Evolutionary conservation across 2,329 filamentous ascomycete species (phyloP).

Genomic region (Verticillium dahliae): DNA sequence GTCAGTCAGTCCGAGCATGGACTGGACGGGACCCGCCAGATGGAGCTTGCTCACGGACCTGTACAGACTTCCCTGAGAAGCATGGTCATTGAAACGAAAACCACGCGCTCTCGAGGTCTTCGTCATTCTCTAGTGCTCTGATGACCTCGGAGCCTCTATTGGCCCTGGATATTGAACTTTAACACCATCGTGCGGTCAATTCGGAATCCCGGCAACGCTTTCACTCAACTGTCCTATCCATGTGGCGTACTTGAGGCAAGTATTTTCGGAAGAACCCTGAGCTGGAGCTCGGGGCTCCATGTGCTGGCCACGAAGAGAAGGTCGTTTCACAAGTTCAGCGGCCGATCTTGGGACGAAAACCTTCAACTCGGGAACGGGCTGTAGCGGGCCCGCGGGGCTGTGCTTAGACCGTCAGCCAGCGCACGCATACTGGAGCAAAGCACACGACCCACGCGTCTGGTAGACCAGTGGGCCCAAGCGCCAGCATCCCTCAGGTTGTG

Average conservation of each 20-base stretch:
- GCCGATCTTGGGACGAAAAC: not conserved
- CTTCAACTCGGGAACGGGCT: not conserved
- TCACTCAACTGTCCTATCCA: not conserved
- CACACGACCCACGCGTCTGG: not conserved
- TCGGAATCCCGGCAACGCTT: not conserved
- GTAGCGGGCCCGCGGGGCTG: not conserved
- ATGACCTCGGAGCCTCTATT: not conserved
- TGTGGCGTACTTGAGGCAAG: not conserved
- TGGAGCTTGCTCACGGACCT: not conserved
- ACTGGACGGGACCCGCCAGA: not conserved
- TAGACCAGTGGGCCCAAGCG: not conserved
- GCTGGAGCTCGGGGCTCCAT: not conserved
- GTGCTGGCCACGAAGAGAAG: not conserved
- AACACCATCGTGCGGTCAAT: not conserved
- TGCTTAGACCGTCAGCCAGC: not conserved
- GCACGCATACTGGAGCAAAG: not conserved
- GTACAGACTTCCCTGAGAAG: not conserved
- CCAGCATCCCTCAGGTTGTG: not conserved
- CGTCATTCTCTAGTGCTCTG: not conserved
- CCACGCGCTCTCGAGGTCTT: not conserved
- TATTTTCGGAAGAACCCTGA: not conserved
- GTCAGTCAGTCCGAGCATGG: not conserved
- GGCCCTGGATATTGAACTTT: not conserved
- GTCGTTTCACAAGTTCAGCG: not conserved
- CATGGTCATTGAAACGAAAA: not conserved